Evolutionary conservation across 768 basidiomycete species (phyloP).

Genomic region (Hemileccinum rubropunctum): DNA sequence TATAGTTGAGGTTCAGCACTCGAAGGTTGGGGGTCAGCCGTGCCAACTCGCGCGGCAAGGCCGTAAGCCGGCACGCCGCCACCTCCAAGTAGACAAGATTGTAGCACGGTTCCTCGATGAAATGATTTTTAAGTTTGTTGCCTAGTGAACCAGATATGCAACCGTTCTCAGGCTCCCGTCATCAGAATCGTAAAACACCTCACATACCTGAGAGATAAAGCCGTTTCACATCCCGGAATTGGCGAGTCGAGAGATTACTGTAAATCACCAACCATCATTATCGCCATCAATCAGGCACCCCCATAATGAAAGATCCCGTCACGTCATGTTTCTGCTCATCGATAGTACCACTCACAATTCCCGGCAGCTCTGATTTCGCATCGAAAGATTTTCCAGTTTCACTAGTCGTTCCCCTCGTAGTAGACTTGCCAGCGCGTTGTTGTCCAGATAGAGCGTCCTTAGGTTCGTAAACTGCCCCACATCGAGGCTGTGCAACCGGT

Average conservation of each 20-base stretch:
- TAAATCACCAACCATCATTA: conserved; percentile 32
- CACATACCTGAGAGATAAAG: conserved; percentile 89
- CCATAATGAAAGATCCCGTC: conserved; percentile 38
- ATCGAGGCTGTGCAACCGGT: conserved; percentile 68
- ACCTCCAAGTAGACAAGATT: conserved; percentile 91
- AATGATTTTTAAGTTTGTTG: conserved; percentile 61
- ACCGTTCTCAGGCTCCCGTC: conserved; percentile 17
- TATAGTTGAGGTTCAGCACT: conserved; percentile 94
- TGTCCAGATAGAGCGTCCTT: conserved; percentile 91
- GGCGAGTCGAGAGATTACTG: conserved; percentile 49
- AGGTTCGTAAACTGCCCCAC: conserved; percentile 63
- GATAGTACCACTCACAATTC: conserved; percentile 59
- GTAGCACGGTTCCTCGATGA: conserved; percentile 76
- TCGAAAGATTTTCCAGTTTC: conserved; percentile 85
- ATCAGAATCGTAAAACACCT: conserved; percentile 5
- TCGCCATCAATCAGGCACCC: conserved; percentile 35
- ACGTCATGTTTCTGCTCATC: conserved; percentile 26
- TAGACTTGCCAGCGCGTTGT: conserved; percentile 59
- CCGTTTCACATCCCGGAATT: conserved; percentile 89
- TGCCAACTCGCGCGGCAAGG: conserved; percentile 67
- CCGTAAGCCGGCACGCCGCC: conserved; percentile 78
- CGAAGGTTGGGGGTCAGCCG: conserved; percentile 78
- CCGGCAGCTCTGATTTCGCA: conserved; percentile 83
- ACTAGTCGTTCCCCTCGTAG: conserved; percentile 53
- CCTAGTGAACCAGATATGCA: conserved; percentile 46